Base-by-base conservation (phyloP, 75 land plant genomes). In the Picea glauca region DNA sequence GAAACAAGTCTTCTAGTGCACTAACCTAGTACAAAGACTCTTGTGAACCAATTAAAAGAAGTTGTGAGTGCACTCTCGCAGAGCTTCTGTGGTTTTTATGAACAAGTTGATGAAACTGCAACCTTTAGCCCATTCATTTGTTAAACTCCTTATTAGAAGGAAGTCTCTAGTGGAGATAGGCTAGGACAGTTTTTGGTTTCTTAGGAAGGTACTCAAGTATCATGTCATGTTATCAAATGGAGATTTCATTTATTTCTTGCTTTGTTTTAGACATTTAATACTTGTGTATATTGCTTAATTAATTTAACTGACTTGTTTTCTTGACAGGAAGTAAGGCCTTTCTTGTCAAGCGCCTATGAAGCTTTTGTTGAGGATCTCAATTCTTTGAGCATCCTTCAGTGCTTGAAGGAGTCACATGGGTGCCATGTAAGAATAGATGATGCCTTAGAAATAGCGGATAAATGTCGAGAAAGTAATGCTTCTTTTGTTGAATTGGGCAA, bases 401-500 rank as follows among this genome's bases (percentile, higher is more conserved):
- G 62, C 32, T 58, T 88, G 21, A 84, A 62, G 32, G 58, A 56
- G 17, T 50, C 56, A 50, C 74, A 72, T 56, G 38, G 33, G 54
- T 33, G 62, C 66, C 33, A 78, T 68, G 64, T 40, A 43, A 59
- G n/a, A 14, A 62, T 43, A 58, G 40, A 57, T 13, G 66, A 43
- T 20, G 23, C 13, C 73, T 70, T 43, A 40, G 73, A 43, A 70
- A 43, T 40, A 18, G 11, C n/a, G 26, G 73, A 70, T 70, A 70
- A 43, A 7, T 21, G n/a, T 38, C 43, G 54, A 32, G 76, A 72
- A 21, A 76, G 26, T 18, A 81, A 77, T 33, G 59, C 65, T 1
- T 78, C 80, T 50, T 87, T 90, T 62, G 62, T 90, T 60, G 87
- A 90, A 31, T 76, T 87, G 50, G 89, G 85, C 61, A 85, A 66